Conservation (phyloP, 2,329 filamentous ascomycete genomes). For the Penicillium sp. region DNA sequence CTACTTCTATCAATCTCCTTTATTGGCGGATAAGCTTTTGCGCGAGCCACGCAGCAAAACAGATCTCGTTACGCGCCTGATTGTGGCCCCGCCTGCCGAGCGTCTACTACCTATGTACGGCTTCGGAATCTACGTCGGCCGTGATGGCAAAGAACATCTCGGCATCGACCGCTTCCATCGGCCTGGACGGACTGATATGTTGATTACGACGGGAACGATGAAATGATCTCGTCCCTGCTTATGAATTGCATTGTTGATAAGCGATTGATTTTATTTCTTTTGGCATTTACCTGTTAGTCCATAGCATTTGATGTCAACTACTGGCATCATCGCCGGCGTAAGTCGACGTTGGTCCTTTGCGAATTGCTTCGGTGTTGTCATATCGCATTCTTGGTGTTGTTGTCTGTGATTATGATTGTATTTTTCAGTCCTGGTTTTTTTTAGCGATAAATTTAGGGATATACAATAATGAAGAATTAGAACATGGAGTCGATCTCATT, state of each 20-base stretch:
- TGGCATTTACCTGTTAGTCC: slow-evolving; percentile 1
- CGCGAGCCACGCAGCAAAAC: slow-evolving; percentile 63
- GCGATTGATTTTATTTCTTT: background rate
- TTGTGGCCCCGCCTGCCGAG: slow-evolving; percentile 49
- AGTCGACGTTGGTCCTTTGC: background rate
- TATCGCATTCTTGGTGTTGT: slow-evolving; percentile 11
- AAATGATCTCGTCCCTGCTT: slow-evolving; percentile 14
- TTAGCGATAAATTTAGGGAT: background rate
- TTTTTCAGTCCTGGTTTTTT: background rate
- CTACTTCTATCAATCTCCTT: slow-evolving; percentile 70
- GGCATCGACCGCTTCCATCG: slow-evolving; percentile 58
- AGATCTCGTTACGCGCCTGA: slow-evolving; percentile 68
- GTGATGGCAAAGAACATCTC: slow-evolving; percentile 59
- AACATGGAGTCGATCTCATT: background rate
- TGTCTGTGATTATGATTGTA: background rate
- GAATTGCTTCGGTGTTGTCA: background rate
- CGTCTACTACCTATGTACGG: slow-evolving; percentile 48
- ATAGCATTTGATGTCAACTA: background rate
- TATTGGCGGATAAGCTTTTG: slow-evolving; percentile 72
- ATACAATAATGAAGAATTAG: background rate
- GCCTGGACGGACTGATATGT: slow-evolving; percentile 43
- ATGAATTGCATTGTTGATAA: slow-evolving; percentile 5
- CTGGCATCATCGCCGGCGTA: background rate
- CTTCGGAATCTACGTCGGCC: slow-evolving; percentile 57
- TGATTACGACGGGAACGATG: slow-evolving; percentile 38